Evolutionary conservation across 768 basidiomycete species (phyloP), one percentile per base, ranked within the genome.

Genomic region (Lactifluus pinguis): DNA sequence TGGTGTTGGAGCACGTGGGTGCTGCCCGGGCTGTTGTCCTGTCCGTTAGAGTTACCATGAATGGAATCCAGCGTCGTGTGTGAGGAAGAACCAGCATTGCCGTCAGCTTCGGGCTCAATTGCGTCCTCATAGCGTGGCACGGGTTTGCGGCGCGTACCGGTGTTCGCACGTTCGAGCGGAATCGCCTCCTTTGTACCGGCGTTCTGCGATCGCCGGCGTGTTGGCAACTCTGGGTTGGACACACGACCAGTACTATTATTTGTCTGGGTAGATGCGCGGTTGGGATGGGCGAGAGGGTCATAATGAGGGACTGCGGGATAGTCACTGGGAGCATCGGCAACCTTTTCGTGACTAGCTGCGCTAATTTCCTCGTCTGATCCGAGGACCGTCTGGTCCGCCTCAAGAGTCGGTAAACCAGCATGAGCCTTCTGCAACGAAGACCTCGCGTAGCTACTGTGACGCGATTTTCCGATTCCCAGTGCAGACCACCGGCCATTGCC

Each of bases 1-100:
- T 72, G 70, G 59, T 71, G 71, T 36, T 65, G 69, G 53, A 72
- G 51, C 25, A 53, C 60, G 39, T 58, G 68, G 29, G n/a, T 4
- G 48, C 45, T 25, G 5, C 19, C 55, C 9, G 45, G 25, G 25
- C 25, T 21, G 63, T 32, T 66, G 49, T 45, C 55, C 55, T 55
- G 55, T 36, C 32, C 44, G 32, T 41, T 30, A 5, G 13, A 7
- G 32, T 49, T 49, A 10, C 67, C 61, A 53, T 36, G 41, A 5
- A 39, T 34, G 48, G 61, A 59, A 14, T 65, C 57, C 25, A 70
- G 59, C 47, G 69, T 70, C 51, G 67, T 64, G 38, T 62, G 65
- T 42, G 69, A 70, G 42, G 60, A 67, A 39, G 48, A 53, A 25
- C 53, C 17, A 32, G 15, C 54, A 19, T 52, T 32, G 13, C 14